phyloP scores from a whole-genome alignment of 129 eudicot species.

The Oenanthe sinensis region DNA sequence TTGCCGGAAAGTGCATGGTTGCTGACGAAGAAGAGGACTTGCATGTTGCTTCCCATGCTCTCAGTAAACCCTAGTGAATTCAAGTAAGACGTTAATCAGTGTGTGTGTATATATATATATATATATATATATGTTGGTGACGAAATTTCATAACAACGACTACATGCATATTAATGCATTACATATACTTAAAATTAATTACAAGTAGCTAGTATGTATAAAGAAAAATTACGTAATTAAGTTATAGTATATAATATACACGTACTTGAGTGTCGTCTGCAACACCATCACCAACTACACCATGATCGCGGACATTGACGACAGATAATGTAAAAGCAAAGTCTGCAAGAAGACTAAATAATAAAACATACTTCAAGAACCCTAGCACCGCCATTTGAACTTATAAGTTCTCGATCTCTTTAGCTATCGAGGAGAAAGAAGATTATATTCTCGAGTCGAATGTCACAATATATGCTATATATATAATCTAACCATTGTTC shows the following conservation, averaged over 20 bases:
- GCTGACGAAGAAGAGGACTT: background rate
- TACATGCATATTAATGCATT: too few species aligned
- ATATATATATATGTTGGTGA: too few species aligned
- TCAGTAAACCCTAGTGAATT: constrained; percentile 15
- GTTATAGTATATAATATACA: background rate
- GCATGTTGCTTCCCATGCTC: constrained; percentile 34
- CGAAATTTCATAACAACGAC: too few species aligned
- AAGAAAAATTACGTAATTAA: background rate
- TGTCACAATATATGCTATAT: background rate
- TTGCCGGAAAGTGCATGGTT: constrained; percentile 21
- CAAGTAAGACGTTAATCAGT: background rate
- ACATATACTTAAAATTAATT: too few species aligned
- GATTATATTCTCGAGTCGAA: background rate
- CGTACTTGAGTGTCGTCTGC: constrained; percentile 24
- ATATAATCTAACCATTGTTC: background rate
- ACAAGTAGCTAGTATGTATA: background rate
- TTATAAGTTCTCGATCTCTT: too few species aligned
- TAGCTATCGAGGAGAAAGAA: background rate
- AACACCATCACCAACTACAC: constrained; percentile 25
- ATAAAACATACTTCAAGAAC: background rate
- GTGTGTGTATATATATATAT: too few species aligned
- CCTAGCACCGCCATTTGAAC: background rate
- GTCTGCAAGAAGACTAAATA: background rate
- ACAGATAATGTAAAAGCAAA: background rate
- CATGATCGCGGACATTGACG: constrained; percentile 19